Conservation (phyloP, 73 alveolate species). For the Tetrahymena borealis region DNA sequence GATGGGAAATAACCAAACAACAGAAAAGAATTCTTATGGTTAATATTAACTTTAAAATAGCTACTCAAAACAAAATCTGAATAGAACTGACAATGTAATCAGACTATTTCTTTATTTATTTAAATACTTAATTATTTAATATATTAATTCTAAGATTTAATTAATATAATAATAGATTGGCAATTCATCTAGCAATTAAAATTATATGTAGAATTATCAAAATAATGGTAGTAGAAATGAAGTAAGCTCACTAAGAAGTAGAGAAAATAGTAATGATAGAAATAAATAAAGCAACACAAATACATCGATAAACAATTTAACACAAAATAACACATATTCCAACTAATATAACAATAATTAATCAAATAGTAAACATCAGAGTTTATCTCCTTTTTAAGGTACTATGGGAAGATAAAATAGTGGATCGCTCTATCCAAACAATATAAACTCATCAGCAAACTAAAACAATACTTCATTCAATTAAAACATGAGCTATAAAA, state of each 20-base stretch:
- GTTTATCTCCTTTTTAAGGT: background rate
- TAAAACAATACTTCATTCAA: background rate
- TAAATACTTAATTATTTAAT: too few species aligned
- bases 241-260: background rate
- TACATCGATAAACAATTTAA: background rate
- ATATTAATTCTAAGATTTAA: background rate
- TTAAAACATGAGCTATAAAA: background rate
- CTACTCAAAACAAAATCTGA: background rate
- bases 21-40: background rate
- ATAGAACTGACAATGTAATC: background rate
- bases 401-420: background rate
- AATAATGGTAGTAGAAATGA: background rate
- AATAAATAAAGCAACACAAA: background rate
- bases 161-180: too few species aligned
- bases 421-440: background rate
- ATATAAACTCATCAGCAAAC: background rate
- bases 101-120: background rate
- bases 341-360: too few species aligned
- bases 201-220: background rate
- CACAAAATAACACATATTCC: background rate
- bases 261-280: background rate
- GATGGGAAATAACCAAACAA: background rate
- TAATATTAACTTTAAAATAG: background rate
- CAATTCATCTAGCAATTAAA: too few species aligned
- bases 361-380: background rate